Conservation (phyloP, 306 rosid species). For the Vicia villosa region DNA sequence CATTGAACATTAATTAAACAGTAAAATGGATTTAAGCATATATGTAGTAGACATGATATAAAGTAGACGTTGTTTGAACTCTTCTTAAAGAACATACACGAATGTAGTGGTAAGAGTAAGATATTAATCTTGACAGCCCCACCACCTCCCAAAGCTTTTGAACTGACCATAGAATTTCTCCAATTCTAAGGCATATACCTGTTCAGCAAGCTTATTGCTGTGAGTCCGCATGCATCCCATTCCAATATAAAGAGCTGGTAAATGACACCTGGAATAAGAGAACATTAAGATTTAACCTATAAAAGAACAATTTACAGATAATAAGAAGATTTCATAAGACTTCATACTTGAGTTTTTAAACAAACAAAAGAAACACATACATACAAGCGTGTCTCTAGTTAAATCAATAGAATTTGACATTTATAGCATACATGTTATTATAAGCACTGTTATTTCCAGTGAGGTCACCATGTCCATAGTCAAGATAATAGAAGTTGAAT, state of each 20-base stretch:
- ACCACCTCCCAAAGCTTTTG: not conserved
- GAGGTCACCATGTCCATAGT: too few species aligned
- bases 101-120: not conserved
- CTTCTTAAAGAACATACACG: not conserved
- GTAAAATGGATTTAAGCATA: not conserved
- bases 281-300: slow-evolving; percentile 69
- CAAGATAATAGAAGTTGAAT: slow-evolving; percentile 62
- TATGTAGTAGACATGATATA: slow-evolving; percentile 1
- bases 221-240: slow-evolving; percentile 99
- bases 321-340: slow-evolving; percentile 46
- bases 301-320: slow-evolving; percentile 50
- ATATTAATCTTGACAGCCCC: not conserved
- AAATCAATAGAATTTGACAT: too few species aligned
- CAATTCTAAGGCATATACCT: slow-evolving; percentile 54
- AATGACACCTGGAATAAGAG: slow-evolving; percentile 96
- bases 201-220: slow-evolving; percentile 96
- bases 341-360: too few species aligned
- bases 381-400: too few species aligned
- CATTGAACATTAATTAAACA: too few species aligned
- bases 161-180: not conserved
- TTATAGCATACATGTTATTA: too few species aligned
- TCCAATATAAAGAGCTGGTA: slow-evolving; percentile 95
- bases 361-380: too few species aligned
- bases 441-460: too few species aligned
- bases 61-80: slow-evolving; percentile 18